phyloP scores from a whole-genome alignment of 805 yeast species.

The Debaryomyces maramus region DNA sequence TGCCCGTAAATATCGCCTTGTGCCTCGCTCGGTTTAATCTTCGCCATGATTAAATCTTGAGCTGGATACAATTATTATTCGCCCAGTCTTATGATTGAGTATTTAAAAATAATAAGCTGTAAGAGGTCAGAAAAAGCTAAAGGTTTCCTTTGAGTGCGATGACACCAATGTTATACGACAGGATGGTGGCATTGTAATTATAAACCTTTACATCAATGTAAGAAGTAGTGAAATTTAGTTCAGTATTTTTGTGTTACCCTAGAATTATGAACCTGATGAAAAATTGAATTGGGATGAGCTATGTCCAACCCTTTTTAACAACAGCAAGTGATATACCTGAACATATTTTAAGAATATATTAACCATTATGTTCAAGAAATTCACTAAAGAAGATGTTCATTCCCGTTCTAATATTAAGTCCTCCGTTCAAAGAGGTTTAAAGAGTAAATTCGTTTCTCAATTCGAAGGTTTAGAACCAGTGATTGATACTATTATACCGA shows the following conservation, averaged over 20 bases:
- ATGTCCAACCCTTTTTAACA: neutral
- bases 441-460: conserved; percentile 67
- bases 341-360: neutral
- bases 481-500: conserved; percentile 82
- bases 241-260: neutral
- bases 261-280: neutral
- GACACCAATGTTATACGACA: conserved; percentile 33
- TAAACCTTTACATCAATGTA: conserved; percentile 35
- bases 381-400: conserved; percentile 83
- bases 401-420: conserved; percentile 90
- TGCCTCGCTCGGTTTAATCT: conserved; percentile 48
- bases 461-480: conserved; percentile 73
- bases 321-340: neutral
- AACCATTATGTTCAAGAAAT: conserved; percentile 54
- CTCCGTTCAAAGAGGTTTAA: conserved; percentile 89
- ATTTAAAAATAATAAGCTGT: conserved; percentile 14
- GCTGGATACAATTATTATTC: conserved; percentile 37
- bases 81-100: neutral
- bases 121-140: conserved; percentile 40
- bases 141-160: conserved; percentile 49
- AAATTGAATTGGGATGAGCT: conserved; percentile 3
- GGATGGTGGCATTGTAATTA: conserved; percentile 50
- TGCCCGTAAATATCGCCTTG: conserved; percentile 29
- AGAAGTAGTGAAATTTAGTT: neutral
- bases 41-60: conserved; percentile 37